Conservation (phyloP, 805 yeast species). For the Diddensiella transvaalensis region DNA sequence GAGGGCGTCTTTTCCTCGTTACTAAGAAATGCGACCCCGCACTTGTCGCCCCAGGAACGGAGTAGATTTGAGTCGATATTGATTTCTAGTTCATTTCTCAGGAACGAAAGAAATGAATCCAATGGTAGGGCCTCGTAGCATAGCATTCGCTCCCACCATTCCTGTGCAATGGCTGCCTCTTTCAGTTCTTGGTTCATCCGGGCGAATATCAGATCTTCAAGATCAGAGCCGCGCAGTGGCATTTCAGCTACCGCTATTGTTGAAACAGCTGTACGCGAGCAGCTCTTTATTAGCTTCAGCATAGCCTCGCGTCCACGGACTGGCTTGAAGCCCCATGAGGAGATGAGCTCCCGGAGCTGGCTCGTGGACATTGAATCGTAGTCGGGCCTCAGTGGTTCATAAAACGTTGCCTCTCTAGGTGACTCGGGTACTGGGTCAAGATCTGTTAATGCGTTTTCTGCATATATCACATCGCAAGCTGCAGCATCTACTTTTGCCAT, state of each 20-base stretch:
- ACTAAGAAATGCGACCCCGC: conserved; percentile 9
- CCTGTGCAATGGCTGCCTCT: conserved; percentile 9
- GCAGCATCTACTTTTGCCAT: not conserved
- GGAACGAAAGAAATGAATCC: conserved; percentile 11
- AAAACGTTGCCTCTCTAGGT: not conserved
- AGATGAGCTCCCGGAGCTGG: conserved; percentile 6
- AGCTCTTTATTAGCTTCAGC: conserved; percentile 12
- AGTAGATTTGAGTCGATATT: conserved; percentile 4
- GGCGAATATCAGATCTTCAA: conserved; percentile 6
- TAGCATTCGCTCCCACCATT: conserved; percentile 17
- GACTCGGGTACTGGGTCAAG: conserved; percentile 3
- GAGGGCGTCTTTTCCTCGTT: not conserved
- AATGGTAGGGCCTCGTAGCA: conserved; percentile 13
- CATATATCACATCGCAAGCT: no score
- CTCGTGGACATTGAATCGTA: not conserved
- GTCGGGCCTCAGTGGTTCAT: conserved; percentile 2
- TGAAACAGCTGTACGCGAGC: conserved; percentile 1
- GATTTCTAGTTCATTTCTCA: conserved; percentile 1
- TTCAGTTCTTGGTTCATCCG: conserved; percentile 8
- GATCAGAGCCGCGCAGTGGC: not conserved
- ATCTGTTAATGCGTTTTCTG: not conserved
- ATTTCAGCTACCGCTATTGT: not conserved
- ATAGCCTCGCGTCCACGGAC: conserved; percentile 6
- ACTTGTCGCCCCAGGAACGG: conserved; percentile 13
- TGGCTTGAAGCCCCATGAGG: conserved; percentile 17